Percentiles rank a stretch among this genome's conserved stretches.
These are phyloP conservation scores for Termitomyces sp. DNA, from an alignment of 768 basidiomycete species.

Conservation along the genomic window DNA sequence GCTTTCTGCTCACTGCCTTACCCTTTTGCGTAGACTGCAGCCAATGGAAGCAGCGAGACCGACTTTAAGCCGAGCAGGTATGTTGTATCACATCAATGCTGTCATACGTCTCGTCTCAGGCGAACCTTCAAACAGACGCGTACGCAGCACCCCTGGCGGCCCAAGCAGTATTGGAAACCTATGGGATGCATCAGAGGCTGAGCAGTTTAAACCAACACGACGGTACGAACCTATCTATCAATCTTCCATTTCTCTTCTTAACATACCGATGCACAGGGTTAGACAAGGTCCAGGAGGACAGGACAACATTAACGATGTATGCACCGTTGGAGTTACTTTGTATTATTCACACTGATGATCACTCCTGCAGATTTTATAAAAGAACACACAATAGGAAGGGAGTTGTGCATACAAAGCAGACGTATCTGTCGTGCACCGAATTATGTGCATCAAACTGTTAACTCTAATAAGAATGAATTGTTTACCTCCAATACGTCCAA, in stretches of 20 bases:
- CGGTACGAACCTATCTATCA: slow-evolving; percentile 32
- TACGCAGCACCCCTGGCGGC: slow-evolving; percentile 42
- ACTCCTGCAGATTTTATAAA: slow-evolving; percentile 18
- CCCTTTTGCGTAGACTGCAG: background rate
- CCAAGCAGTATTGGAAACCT: slow-evolving; percentile 38
- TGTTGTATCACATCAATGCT: slow-evolving; percentile 3
- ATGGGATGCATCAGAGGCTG: slow-evolving; percentile 39
- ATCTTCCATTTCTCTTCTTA: background rate
- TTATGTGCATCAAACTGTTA: too few relatives aligned
- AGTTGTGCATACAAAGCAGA: background rate
- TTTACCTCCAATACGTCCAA: too few relatives aligned
- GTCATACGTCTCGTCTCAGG: background rate
- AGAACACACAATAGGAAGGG: background rate
- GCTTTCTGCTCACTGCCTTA: background rate
- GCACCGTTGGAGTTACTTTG: background rate
- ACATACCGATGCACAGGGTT: slow-evolving; percentile 38
- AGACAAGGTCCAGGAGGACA: slow-evolving; percentile 63
- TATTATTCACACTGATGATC: slow-evolving; percentile 4
- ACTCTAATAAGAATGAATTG: too few relatives aligned
- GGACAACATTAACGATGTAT: slow-evolving; percentile 50
- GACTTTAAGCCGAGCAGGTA: slow-evolving; percentile 46
- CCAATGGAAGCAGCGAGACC: slow-evolving; percentile 25
- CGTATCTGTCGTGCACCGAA: background rate
- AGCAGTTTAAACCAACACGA: slow-evolving; percentile 65
- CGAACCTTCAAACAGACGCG: slow-evolving; percentile 26